Evolutionary conservation across 2,329 filamentous ascomycete species (phyloP).

Genomic region (Talaromyces marneffei): DNA sequence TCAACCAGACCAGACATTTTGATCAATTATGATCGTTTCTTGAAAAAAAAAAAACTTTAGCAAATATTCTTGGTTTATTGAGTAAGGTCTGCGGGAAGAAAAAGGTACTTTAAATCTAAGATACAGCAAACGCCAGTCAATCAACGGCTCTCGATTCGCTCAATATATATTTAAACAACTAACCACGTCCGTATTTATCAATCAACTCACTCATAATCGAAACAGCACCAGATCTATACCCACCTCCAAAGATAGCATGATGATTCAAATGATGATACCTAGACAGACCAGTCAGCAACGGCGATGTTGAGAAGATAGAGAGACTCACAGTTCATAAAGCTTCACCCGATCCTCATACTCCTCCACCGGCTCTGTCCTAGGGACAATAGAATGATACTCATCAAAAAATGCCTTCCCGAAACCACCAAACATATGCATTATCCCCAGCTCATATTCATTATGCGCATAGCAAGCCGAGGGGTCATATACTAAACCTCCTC

Average conservation of each 20-base stretch:
- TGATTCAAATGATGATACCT: constrained; percentile 91
- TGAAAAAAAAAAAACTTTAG: too few relatives aligned
- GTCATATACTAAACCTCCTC: constrained; percentile 66
- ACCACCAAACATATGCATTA: constrained; percentile 95
- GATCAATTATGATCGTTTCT: too few relatives aligned
- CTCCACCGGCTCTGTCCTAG: constrained; percentile 69
- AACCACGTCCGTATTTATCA: constrained; percentile 57
- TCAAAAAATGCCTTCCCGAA: constrained; percentile 66
- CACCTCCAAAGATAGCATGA: constrained; percentile 73
- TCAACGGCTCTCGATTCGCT: background rate
- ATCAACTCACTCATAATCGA: constrained; percentile 71
- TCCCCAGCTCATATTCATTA: constrained; percentile 83
- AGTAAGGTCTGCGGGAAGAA: too few relatives aligned
- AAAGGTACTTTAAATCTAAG: too few relatives aligned
- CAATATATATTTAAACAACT: background rate
- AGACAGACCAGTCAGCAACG: background rate
- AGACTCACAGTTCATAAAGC: constrained; percentile 71
- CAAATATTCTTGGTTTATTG: too few relatives aligned
- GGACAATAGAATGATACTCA: constrained; percentile 70
- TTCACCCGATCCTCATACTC: constrained; percentile 80
- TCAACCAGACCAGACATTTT: too few relatives aligned
- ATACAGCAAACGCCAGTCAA: background rate
- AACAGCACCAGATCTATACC: constrained; percentile 70
- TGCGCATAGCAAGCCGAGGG: constrained; percentile 77
- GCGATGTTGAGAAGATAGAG: background rate